phyloP scores from a whole-genome alignment of 768 basidiomycete genomes.

The Lyophyllum shimeji region DNA sequence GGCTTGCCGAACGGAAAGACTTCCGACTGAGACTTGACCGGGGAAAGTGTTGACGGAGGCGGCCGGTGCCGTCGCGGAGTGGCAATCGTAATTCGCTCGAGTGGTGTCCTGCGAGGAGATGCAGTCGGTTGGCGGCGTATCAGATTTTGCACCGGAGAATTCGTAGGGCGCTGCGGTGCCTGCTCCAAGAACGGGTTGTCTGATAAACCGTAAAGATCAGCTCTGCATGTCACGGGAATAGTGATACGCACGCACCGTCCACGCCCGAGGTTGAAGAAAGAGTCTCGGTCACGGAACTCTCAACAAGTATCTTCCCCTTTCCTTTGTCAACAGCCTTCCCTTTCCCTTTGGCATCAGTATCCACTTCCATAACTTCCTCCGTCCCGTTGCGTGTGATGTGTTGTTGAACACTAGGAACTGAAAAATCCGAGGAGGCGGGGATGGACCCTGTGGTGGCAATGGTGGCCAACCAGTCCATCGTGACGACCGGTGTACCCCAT shows the following conservation, averaged over 20 bases:
- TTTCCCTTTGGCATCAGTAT: conserved; percentile 17
- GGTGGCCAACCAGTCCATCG: conserved; percentile 65
- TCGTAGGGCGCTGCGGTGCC: not conserved
- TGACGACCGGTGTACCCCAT: conserved; percentile 78
- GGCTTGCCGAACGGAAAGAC: conserved; percentile 13
- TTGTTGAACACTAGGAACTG: conserved; percentile 22
- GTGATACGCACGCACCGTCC: not conserved
- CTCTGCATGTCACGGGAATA: not conserved
- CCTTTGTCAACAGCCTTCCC: conserved; percentile 24
- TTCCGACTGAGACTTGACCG: conserved; percentile 2
- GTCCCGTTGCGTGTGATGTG: not conserved
- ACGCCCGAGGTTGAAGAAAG: not conserved
- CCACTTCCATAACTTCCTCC: conserved; percentile 11
- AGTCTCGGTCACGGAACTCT: conserved; percentile 13
- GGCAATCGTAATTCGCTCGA: conserved; percentile 7
- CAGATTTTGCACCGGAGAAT: not conserved
- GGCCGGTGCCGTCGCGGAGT: conserved; percentile 5
- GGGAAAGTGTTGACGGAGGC: conserved; percentile 10
- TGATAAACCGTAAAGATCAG: not conserved
- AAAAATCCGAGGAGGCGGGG: conserved; percentile 32
- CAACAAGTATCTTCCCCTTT: conserved; percentile 30
- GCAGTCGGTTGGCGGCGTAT: not conserved
- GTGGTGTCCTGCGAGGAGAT: conserved; percentile 7
- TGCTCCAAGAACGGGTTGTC: not conserved
- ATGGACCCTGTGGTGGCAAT: conserved; percentile 56